Conservation (phyloP, 2,329 filamentous ascomycete species). For the Diaporthe sp. region DNA sequence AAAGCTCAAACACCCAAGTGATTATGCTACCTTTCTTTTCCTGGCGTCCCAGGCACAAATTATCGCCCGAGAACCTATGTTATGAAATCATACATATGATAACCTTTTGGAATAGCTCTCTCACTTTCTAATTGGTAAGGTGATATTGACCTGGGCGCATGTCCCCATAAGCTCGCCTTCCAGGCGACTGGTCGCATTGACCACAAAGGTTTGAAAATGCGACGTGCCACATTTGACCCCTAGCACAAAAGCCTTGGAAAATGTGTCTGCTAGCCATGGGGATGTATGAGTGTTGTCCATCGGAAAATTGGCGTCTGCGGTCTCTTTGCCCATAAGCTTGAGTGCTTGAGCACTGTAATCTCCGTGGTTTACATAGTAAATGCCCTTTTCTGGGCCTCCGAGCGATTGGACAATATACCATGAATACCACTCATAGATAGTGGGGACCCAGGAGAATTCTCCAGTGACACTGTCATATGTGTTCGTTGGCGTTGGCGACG, state of each 20-base stretch:
- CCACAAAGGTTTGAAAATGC: conserved; percentile 31
- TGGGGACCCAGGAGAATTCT: conserved; percentile 27
- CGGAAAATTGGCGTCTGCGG: conserved; percentile 31
- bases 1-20: background rate
- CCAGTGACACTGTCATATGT: conserved; percentile 24
- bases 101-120: too few species aligned
- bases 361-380: conserved; percentile 36
- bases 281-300: conserved; percentile 36
- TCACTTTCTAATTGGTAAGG: conserved; percentile 30
- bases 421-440: conserved; percentile 33
- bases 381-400: conserved; percentile 30
- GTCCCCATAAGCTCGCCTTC: conserved; percentile 28
- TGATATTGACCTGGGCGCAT: conserved; percentile 32
- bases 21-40: background rate
- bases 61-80: too few species aligned
- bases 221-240: conserved; percentile 36
- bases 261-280: conserved; percentile 34
- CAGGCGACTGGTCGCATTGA: conserved; percentile 34
- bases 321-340: conserved; percentile 24
- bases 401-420: conserved; percentile 33
- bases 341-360: conserved; percentile 34
- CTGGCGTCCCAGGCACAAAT: background rate
- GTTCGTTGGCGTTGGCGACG: conserved; percentile 32
- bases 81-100: too few species aligned
- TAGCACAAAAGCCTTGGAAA: conserved; percentile 33